Conservation (phyloP, 768 basidiomycete genomes). For the Trametes villosa region DNA sequence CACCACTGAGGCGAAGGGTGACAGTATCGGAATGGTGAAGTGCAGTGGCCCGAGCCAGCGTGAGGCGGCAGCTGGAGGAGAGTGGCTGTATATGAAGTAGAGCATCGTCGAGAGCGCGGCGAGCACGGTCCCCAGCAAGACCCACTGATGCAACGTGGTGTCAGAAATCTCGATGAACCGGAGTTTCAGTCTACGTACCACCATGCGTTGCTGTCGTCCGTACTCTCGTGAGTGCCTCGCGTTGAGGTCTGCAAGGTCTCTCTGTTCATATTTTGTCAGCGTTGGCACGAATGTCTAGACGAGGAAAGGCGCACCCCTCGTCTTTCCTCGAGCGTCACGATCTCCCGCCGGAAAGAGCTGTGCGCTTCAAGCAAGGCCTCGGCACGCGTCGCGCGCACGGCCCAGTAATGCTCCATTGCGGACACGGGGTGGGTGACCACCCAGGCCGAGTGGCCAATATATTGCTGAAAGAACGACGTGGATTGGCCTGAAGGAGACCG, state of each 20-base stretch:
- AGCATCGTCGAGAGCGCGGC: neutral
- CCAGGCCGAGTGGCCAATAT: neutral
- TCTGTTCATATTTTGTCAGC: constrained; percentile 37
- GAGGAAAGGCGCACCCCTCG: constrained; percentile 39
- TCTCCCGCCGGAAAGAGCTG: constrained; percentile 52
- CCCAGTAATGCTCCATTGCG: constrained; percentile 64
- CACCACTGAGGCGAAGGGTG: constrained; percentile 80
- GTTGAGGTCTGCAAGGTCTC: constrained; percentile 44
- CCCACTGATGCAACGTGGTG: no score
- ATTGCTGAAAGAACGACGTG: neutral
- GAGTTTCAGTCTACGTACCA: constrained; percentile 44
- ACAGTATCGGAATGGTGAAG: constrained; percentile 79
- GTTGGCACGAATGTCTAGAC: no score
- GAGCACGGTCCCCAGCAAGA: neutral
- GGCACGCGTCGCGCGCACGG: constrained; percentile 63
- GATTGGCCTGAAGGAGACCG: neutral
- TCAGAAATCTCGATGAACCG: no score
- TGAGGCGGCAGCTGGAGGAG: neutral
- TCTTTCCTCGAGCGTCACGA: constrained; percentile 43
- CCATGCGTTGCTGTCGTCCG: constrained; percentile 51
- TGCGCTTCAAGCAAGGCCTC: constrained; percentile 61
- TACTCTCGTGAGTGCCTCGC: constrained; percentile 53
- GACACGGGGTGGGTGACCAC: constrained; percentile 7
- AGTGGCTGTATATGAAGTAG: neutral
- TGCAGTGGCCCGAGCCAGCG: constrained; percentile 47